These are phyloP conservation scores for Hypoxylon sp. DNA, from an alignment of 2,329 filamentous ascomycete genomes.

Conservation along the genomic window DNA sequence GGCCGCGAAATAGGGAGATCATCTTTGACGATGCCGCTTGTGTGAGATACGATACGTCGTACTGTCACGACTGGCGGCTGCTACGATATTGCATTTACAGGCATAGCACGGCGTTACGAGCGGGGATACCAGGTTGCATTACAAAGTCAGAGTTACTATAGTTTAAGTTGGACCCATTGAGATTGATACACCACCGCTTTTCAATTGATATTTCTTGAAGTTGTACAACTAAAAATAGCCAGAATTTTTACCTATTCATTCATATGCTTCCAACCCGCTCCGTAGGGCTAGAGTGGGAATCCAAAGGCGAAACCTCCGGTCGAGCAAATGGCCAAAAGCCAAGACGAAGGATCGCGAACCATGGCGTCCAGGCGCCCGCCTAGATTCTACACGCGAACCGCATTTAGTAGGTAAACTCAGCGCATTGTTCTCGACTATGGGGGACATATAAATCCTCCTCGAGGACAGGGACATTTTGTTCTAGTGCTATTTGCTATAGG, in stretches of 20 bases:
- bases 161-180: slow-evolving; percentile 10
- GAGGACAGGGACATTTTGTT: slow-evolving; percentile 15
- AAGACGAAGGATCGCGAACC: slow-evolving; percentile 28
- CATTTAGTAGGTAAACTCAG: slow-evolving; percentile 26
- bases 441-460: slow-evolving; percentile 8
- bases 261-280: not conserved
- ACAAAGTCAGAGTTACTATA: slow-evolving; percentile 39
- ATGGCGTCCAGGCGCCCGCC: slow-evolving; percentile 17
- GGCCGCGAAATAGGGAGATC: slow-evolving; percentile 34
- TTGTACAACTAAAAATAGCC: not conserved
- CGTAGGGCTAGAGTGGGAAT: not conserved
- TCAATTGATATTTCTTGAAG: slow-evolving; percentile 9
- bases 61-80: slow-evolving; percentile 14
- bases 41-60: not conserved
- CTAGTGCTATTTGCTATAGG: not conserved
- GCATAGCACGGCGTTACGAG: slow-evolving; percentile 52
- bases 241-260: not conserved
- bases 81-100: slow-evolving; percentile 38
- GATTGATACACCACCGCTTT: slow-evolving; percentile 16
- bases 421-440: slow-evolving; percentile 16
- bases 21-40: not conserved
- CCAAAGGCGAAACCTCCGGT: not conserved
- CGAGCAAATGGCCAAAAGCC: not conserved
- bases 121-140: slow-evolving; percentile 48
- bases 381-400: slow-evolving; percentile 1